Conservation (phyloP, 495 filamentous ascomycete species). For the Tuber umbilicatum region DNA sequence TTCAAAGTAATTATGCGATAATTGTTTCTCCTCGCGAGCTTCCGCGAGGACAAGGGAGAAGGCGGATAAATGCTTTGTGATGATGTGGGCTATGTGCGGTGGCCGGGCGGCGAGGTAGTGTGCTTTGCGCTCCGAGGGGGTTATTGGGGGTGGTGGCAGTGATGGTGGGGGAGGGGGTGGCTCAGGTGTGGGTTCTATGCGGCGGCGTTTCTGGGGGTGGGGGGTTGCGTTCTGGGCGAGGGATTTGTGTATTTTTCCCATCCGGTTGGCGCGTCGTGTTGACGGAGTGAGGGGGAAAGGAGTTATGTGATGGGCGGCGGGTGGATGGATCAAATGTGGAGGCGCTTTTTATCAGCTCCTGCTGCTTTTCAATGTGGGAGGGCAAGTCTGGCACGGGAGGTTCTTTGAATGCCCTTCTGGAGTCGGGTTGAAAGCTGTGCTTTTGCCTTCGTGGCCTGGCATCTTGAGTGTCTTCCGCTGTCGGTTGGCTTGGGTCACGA, state of each 20-base stretch:
- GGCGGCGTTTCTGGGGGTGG: not conserved
- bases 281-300: not conserved
- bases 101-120: not conserved
- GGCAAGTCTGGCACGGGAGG: not conserved
- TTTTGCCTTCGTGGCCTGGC: not conserved
- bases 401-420: not conserved
- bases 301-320: not conserved
- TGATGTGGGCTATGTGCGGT: not conserved
- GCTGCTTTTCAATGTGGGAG: not conserved
- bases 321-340: not conserved
- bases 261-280: not conserved
- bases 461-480: not conserved
- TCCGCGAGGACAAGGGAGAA: not conserved
- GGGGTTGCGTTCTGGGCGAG: not conserved
- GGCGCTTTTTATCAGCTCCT: not conserved
- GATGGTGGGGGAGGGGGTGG: not conserved
- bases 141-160: not conserved
- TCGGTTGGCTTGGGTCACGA: not conserved
- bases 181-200: not conserved
- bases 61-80: not conserved
- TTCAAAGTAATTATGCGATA: not conserved
- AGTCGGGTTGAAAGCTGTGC: not conserved
- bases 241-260: not conserved
- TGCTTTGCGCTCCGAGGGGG: not conserved
- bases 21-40: not conserved